Base-by-base conservation (phyloP, 805 yeast genomes). In the Suhomyces emberorum region DNA sequence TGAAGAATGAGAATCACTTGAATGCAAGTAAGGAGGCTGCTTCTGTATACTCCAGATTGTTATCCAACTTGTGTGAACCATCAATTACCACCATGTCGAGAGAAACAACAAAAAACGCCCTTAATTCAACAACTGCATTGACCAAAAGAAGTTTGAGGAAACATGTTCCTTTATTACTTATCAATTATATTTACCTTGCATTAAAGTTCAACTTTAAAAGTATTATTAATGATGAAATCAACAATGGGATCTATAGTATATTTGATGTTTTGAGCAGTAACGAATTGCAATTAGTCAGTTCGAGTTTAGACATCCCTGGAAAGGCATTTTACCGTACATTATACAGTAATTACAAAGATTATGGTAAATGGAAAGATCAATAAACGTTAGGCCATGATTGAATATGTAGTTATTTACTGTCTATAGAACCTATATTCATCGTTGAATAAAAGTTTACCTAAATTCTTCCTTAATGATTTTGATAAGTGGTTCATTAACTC, bases 361-460 rank as follows among this genome's bases (percentile, higher is more conserved):
- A 70, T 42, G 96, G 95, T 32, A 85, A 83, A 57, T 89, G 96
- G 96, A 76, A 64, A 39, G 87, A 78, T 42, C 73, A 70, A 32
- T 76, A 27, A 26, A 11, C n/a, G n/a, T n/a, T n/a, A n/a, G n/a
- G n/a, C n/a, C n/a, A n/a, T n/a, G n/a, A n/a, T n/a, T n/a, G n/a
- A n/a, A n/a, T n/a, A n/a, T n/a, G n/a, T n/a, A n/a, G n/a, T n/a
- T n/a, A n/a, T 7, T 20, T 20, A 7, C 9, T 20, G 8, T 20
- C 22, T 23, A 23, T 23, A 23, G 12, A 49, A 61, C 37, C 62
- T 42, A 30, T 43, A 46, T 30, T 59, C 61, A 41, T 61, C 65
- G 37, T 62, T 61, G 40, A 46, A 49, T 18, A 63, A 33, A 16
- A 63, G 37, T 33, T 52, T 58, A 3, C 68, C 66, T 15, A 59